Evolutionary conservation across 2,329 filamentous ascomycete genomes (phyloP), one percentile per base, ranked within the genome.

Genomic region (Penicillium freii): DNA sequence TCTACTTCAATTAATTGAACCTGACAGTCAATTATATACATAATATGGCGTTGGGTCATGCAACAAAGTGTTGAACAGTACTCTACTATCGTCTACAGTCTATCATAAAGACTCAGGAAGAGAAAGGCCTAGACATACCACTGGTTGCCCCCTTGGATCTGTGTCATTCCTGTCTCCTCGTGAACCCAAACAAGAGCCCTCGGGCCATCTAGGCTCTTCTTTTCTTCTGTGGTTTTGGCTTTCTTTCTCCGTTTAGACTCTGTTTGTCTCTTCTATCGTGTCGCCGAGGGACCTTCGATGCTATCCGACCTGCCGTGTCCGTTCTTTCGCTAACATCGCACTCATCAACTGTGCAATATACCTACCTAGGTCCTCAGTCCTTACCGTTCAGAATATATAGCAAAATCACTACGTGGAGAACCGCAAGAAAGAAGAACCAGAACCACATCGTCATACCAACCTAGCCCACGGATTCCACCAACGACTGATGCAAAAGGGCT

Each of bases 231-330:
- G 36, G 47, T 25, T 57, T 47, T 54, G 45, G 56, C 59, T 33
- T 59, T 57, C 38, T 63, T 49, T 39, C 47, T 57, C 60, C 47
- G 51, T 55, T 55, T 56, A 38, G 56, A 48, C 42, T 56, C 55
- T 54, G 57, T 51, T 62, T 59, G 44, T 55, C 45, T 52, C 51
- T 53, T 51, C 29, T 34, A 57, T 36, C 51, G 44, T 50, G 54
- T 46, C 48, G 48, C 49, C 56, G 55, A 51, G 59, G 65, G 62
- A 65, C 77, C 92, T 91, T 92, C 96, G 71, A 66, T 63, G 56
- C 40, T 25, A 53, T 63, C 60, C 65, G 62, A 66, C 47, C 59
- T 54, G 57, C 61, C 58, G 65, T 65, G 65, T 66, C 61, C 62
- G 58, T 64, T 67, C 66, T 59, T 67, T 68, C 57, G 51, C 49